These are phyloP conservation scores for Loxodes magnus DNA, from an alignment of 73 alveolate genomes.

Conservation along the genomic window DNA sequence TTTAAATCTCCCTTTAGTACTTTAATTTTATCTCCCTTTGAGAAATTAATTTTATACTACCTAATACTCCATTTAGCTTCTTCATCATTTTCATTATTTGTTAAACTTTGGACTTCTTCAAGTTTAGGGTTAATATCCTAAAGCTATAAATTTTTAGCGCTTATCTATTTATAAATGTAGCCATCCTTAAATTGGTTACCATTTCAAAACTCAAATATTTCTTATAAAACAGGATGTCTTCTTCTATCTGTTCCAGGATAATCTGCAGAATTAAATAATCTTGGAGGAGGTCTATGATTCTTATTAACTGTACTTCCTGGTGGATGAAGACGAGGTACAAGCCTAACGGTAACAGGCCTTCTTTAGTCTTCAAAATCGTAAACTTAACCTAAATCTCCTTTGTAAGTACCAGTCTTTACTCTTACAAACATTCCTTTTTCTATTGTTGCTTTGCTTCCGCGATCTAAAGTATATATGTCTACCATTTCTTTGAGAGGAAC, in stretches of 20 bases:
- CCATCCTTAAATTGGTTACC: conserved; percentile 52
- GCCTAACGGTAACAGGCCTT: conserved; percentile 43
- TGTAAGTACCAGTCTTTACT: conserved; percentile 57
- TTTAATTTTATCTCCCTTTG: conserved; percentile 71
- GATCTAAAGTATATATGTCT: conserved; percentile 55
- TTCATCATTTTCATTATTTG: conserved; percentile 17
- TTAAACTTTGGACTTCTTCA: conserved; percentile 52
- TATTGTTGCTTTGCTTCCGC: conserved; percentile 27
- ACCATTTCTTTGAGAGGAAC: conserved; percentile 63
- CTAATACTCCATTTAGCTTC: conserved; percentile 20
- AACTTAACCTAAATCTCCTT: conserved; percentile 77
- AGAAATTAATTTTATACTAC: conserved; percentile 23
- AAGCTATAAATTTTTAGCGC: conserved; percentile 29
- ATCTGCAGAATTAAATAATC: conserved; percentile 29
- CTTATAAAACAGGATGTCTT: conserved; percentile 6
- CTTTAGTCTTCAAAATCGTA: conserved; percentile 58
- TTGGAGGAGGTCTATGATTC: conserved; percentile 35
- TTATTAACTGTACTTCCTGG: conserved; percentile 7
- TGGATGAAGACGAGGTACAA: conserved; percentile 65
- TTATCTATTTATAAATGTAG: conserved; percentile 39
- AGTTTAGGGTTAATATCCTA: conserved; percentile 59
- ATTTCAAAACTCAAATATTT: conserved; percentile 32
- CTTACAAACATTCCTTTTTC: conserved; percentile 63
- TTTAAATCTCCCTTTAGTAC: conserved; percentile 58
- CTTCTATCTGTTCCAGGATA: conserved; percentile 12